Conservation (phyloP, 2,329 filamentous ascomycete species). For the Monosporascus ibericus region DNA sequence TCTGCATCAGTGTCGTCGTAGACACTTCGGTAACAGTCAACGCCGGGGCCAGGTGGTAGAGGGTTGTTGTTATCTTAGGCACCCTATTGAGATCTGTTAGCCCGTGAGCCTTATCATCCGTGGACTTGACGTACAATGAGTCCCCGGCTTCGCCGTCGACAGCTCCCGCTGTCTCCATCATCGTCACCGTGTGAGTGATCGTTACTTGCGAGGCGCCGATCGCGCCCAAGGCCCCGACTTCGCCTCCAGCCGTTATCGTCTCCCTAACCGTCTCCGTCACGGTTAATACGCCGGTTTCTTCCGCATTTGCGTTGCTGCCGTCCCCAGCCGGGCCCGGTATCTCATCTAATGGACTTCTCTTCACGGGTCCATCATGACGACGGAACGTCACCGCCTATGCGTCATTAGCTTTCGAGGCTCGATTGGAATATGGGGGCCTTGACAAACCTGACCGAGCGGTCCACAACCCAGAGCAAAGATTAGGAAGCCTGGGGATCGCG, state of each 20-base stretch:
- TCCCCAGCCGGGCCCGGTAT: not conserved
- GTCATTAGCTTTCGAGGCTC: not conserved
- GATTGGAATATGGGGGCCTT: not conserved
- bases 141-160: not conserved
- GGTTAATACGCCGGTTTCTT: not conserved
- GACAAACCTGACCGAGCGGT: not conserved
- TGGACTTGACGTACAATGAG: not conserved
- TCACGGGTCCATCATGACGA: not conserved
- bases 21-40: slow-evolving; percentile 17
- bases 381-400: not conserved
- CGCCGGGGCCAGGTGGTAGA: not conserved
- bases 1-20: slow-evolving; percentile 23
- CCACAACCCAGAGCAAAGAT: not conserved
- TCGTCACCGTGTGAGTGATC: slow-evolving; percentile 6
- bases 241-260: slow-evolving; percentile 8
- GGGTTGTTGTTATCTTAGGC: not conserved
- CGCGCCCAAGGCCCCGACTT: not conserved
- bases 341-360: not conserved
- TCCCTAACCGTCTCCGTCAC: slow-evolving; percentile 6
- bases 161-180: slow-evolving; percentile 10
- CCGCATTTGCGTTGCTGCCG: not conserved
- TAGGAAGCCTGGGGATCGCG: not conserved
- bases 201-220: not conserved
- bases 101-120: not conserved
- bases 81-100: not conserved